Evolutionary conservation across 2,329 filamentous ascomycete genomes (phyloP).

Genomic region (Xylariaceae sp.): DNA sequence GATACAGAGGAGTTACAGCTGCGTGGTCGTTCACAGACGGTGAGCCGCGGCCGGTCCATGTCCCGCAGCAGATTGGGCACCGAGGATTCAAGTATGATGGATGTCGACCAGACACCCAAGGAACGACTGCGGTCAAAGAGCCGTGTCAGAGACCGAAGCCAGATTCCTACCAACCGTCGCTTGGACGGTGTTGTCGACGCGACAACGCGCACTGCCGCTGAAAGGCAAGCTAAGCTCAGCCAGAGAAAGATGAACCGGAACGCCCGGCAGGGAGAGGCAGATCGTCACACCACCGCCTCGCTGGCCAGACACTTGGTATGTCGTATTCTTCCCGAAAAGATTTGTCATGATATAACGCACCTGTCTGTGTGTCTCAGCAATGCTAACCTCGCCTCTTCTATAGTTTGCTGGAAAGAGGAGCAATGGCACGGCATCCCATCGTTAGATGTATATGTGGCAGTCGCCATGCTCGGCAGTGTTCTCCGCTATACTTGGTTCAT

Average conservation of each 20-base stretch:
- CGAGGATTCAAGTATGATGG: slow-evolving; percentile 69
- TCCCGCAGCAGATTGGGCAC: slow-evolving; percentile 58
- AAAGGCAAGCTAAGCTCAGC: slow-evolving; percentile 78
- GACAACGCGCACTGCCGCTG: slow-evolving; percentile 66
- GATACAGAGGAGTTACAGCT: slow-evolving; percentile 71
- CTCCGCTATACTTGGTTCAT: too few relatives aligned
- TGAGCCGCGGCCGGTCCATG: slow-evolving; percentile 64
- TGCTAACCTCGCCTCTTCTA: slow-evolving; percentile 28
- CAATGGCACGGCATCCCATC: slow-evolving; percentile 79
- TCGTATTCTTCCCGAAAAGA: slow-evolving; percentile 6
- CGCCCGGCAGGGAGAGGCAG: slow-evolving; percentile 93
- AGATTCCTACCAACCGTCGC: slow-evolving; percentile 59
- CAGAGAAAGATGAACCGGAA: slow-evolving; percentile 99
- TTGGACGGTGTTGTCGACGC: slow-evolving; percentile 72
- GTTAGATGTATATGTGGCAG: slow-evolving; percentile 48
- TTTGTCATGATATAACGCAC: slow-evolving; percentile 2
- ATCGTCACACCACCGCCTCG: slow-evolving; percentile 78
- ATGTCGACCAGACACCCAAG: slow-evolving; percentile 54
- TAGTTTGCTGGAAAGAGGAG: slow-evolving; percentile 86
- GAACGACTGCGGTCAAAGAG: slow-evolving; percentile 68
- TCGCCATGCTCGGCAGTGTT: too few relatives aligned
- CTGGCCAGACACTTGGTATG: slow-evolving; percentile 85
- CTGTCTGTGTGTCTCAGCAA: slow-evolving; percentile 5
- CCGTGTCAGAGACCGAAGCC: slow-evolving; percentile 50
- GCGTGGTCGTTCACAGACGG: slow-evolving; percentile 64